Evolutionary conservation across 1,284 basidiomycete species (phyloP), one percentile per base, ranked within the genome.

Genomic region (Irpex sp.): DNA sequence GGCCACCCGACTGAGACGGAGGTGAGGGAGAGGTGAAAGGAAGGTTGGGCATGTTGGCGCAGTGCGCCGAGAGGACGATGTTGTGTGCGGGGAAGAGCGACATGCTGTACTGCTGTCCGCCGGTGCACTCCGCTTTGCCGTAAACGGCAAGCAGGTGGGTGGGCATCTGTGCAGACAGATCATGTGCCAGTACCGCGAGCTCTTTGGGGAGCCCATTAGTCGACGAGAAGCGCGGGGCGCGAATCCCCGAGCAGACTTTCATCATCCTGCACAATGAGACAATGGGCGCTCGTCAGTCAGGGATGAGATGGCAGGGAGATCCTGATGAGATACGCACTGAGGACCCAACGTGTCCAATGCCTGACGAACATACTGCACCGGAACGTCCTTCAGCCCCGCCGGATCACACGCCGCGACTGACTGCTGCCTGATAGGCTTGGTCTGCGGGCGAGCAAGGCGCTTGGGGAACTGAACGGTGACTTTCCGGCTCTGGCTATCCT

Each of bases 61-160:
- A 88, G 67, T 85, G 75, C 0, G 79, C 66, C 0, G 81, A 81
- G 43, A 86, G 76, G 36, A 87, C 75, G 64, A 87, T 72, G 57
- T 81, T 78, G 70, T 89, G 86, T 3, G 78, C 72, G 1, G 87
- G 83, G 67, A 79, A 79, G 53, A 89, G 72, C 2, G 75, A 77
- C 15, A 85, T 77, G 43, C 57, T 56, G 5, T 54, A 66, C 62
- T 59, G 61, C 60, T 49, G 68, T 21, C 54, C 69, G 13, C n/a
- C 26, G 26, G 26, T 26, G 26, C 26, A 15, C 31, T 49, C 59
- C 6, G 57, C 3, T 39, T 59, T 53, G 49, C 31, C 51, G 68
- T 79, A 79, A 11, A 87, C 75, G 2, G 82, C 84, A 17, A 84
- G 73, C 73, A 85, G 79, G 65, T 87, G 85, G 0, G 84, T 82